Evolutionary conservation across 1,139 yeast genomes (phyloP).

Genomic region (Geotrichum fermentans): DNA sequence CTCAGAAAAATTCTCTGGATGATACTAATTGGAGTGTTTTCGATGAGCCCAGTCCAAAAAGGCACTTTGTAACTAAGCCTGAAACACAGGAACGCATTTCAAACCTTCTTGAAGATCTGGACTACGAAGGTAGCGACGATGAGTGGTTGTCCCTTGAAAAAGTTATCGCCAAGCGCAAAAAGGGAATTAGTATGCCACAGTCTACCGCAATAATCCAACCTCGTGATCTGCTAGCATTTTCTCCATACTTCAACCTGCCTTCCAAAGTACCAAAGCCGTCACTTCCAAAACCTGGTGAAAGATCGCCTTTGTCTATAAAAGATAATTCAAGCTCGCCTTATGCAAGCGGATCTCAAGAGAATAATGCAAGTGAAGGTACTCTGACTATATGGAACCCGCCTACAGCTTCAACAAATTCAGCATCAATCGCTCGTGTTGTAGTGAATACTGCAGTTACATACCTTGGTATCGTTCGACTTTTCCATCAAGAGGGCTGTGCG

Average conservation of each 20-base stretch:
- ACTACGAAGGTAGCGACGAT: neutral
- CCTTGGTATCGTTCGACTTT: conserved; percentile 5
- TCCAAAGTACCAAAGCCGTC: neutral
- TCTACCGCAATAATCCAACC: neutral
- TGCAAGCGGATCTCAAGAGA: neutral
- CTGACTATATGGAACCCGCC: conserved; percentile 5
- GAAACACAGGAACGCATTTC: neutral
- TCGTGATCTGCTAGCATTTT: neutral
- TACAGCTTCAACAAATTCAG: neutral
- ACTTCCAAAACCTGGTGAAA: neutral
- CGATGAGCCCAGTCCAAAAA: neutral
- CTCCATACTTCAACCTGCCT: neutral
- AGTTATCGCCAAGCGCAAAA: neutral
- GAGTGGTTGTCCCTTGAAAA: conserved; percentile 3
- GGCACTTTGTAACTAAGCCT: neutral
- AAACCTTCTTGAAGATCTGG: neutral
- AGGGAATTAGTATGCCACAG: conserved; percentile 2
- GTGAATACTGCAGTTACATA: conserved; percentile 13
- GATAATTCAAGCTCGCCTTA: neutral
- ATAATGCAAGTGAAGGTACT: neutral
- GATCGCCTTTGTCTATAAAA: too few relatives aligned
- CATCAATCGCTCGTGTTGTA: conserved; percentile 1
- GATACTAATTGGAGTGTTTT: neutral
- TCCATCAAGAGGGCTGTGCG: neutral
- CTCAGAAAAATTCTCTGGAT: neutral